A percentile compares a stretch with the other conserved stretches of the same genome.
These are phyloP conservation scores for Heterobasidion parviporum DNA, from an alignment of 1,284 basidiomycete genomes.

Conservation along the genomic window DNA sequence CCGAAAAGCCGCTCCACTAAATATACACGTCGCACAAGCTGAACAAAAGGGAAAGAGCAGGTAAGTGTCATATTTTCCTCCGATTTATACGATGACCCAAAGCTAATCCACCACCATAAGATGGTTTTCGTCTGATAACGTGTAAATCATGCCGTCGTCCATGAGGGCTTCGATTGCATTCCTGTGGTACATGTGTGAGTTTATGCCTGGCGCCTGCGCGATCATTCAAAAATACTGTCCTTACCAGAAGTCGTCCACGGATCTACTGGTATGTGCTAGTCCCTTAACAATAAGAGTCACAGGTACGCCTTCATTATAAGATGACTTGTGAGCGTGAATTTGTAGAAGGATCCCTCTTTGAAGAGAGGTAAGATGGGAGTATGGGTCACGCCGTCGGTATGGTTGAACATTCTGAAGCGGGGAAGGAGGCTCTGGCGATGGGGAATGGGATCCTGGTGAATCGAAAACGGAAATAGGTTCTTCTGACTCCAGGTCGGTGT, in stretches of 20 bases:
- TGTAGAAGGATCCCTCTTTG: constrained; percentile 61
- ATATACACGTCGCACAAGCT: not conserved
- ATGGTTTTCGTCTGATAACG: not conserved
- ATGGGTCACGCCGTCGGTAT: constrained; percentile 29
- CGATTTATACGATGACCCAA: not conserved
- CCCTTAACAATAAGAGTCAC: constrained; percentile 47
- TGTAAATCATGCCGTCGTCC: constrained; percentile 3
- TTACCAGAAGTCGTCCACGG: constrained; percentile 37
- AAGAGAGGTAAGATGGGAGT: constrained; percentile 48
- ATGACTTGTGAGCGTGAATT: constrained; percentile 31
- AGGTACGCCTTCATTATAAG: constrained; percentile 50
- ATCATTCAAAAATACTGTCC: constrained; percentile 3
- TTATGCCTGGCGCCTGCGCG: too few species aligned
- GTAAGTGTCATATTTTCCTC: not conserved
- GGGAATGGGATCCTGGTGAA: not conserved
- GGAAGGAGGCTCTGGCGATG: not conserved
- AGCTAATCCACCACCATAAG: not conserved
- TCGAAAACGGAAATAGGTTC: not conserved
- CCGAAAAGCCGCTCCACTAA: not conserved
- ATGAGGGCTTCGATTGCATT: constrained; percentile 1
- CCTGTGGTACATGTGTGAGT: not conserved
- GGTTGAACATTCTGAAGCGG: not conserved
- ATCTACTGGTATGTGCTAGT: constrained; percentile 33
- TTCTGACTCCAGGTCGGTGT: not conserved
- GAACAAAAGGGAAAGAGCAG: not conserved